Evolutionary conservation across 176 grass and related monocot species (phyloP), one percentile per base, ranked within the genome.

Genomic region (Puccinellia tenuiflora): DNA sequence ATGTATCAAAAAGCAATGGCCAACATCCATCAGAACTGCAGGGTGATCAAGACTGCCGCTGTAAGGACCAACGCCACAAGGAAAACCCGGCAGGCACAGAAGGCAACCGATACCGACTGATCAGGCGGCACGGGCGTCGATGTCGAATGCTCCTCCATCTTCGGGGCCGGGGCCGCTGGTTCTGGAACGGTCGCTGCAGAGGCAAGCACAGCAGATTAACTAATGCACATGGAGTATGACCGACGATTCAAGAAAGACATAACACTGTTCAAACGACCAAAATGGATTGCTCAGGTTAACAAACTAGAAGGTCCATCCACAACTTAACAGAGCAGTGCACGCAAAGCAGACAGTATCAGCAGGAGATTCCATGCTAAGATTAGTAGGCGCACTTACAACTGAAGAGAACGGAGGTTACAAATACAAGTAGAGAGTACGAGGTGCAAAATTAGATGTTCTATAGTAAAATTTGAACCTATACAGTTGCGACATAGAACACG

Each of bases 111-210:
- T 59, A 51, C 67, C 1, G 67, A 73, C 17, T 18, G 67, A 37
- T 30, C 51, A 7, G 0, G 66, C 38, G 37, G 17, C 40, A 22
- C 26, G 1, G 26, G 12, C 9, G 69, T 29, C 13, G 55, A 43
- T 39, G 55, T 69, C 80, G 67, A 72, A 45, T 14, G 67, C 51
- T 7, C 51, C 66, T 57, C 35, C 25, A 43, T 30, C 10, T 20
- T 21, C 48, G 24, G 40, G 43, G 73, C 1, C 48, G 10, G 65
- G 14, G 67, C 20, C 35, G 13, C 53, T 72, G 67, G 53, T 57
- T 20, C 51, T 82, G 37, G 48, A 54, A 82, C 67, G 35, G 67
- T 52, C 43, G 67, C 80, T 82, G 79, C 67, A 72, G 17, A 71
- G 67, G 26, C 22, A 73, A 33, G 13, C 37, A 59, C 80, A 73